phyloP scores from a whole-genome alignment of 768 basidiomycete species.

The Amanita thiersii region DNA sequence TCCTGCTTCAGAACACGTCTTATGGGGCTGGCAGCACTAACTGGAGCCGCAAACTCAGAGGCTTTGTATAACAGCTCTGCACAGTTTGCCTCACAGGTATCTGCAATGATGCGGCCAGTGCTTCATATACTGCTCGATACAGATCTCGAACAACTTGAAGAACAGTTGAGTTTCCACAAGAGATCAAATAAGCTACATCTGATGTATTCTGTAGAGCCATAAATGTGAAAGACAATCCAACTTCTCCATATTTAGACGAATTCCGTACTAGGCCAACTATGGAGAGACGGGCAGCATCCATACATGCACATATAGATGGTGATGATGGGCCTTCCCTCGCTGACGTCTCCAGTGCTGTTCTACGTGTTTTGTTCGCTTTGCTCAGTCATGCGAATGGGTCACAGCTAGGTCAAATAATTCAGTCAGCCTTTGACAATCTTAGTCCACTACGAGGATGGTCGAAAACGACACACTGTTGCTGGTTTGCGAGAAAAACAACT shows the following conservation, averaged over 20 bases:
- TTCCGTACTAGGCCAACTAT: conserved; percentile 73
- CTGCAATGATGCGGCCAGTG: conserved; percentile 63
- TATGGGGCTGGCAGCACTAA: conserved; percentile 78
- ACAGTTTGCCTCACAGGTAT: conserved; percentile 68
- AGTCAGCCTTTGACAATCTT: conserved; percentile 63
- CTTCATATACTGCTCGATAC: conserved; percentile 61
- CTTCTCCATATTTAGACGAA: conserved; percentile 75
- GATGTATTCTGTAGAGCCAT: too few species aligned
- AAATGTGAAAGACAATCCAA: conserved; percentile 59
- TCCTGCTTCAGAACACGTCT: conserved; percentile 59
- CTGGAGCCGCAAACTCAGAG: conserved; percentile 76
- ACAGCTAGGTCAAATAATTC: conserved; percentile 68
- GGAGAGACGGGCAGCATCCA: conserved; percentile 81
- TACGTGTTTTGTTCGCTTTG: conserved; percentile 65
- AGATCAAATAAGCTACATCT: too few species aligned
- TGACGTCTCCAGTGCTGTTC: conserved; percentile 69
- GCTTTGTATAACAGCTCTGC: conserved; percentile 66
- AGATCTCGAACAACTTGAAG: conserved; percentile 47
- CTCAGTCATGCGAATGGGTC: conserved; percentile 68
- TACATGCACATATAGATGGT: conserved; percentile 83
- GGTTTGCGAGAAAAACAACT: conserved; percentile 71
- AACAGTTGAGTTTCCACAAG: conserved; percentile 49
- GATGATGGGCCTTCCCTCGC: conserved; percentile 70
- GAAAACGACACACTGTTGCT: conserved; percentile 65
- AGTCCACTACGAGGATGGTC: conserved; percentile 58